Evolutionary conservation across 2,329 filamentous ascomycete species (phyloP).

Genomic region (Chrysosporium queenslandicum): DNA sequence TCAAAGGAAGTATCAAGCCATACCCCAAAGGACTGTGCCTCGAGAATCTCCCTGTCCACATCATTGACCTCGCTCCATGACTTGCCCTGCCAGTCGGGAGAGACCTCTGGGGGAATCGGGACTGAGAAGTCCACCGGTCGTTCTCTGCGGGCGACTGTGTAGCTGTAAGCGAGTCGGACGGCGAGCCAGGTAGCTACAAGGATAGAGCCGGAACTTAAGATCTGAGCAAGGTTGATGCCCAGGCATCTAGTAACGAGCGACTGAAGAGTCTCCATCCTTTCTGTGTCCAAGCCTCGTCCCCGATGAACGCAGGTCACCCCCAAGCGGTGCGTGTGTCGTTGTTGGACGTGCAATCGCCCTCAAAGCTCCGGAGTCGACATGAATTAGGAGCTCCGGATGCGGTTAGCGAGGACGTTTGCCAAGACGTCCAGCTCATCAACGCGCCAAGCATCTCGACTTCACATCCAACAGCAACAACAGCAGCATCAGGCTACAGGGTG

Average conservation of each 20-base stretch:
- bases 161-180: slow-evolving; percentile 8
- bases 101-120: slow-evolving; percentile 29
- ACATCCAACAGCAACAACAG: too few species aligned
- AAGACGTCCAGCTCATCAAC: background rate
- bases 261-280: slow-evolving; percentile 13
- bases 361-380: background rate
- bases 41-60: slow-evolving; percentile 28
- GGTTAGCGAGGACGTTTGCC: background rate
- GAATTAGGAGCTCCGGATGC: background rate
- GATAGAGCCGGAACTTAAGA: slow-evolving; percentile 10
- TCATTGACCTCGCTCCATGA: slow-evolving; percentile 31
- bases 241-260: slow-evolving; percentile 3
- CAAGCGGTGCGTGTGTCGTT: background rate
- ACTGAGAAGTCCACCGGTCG: slow-evolving; percentile 32
- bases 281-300: background rate
- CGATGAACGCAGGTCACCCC: background rate
- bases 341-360: background rate
- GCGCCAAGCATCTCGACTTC: background rate
- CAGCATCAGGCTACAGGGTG: too few species aligned
- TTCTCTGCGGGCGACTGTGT: slow-evolving; percentile 22
- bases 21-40: slow-evolving; percentile 33
- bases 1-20: slow-evolving; percentile 17
- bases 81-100: slow-evolving; percentile 24
- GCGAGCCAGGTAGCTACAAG: slow-evolving; percentile 7
- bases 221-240: slow-evolving; percentile 1